A percentile compares a stretch with the other conserved stretches of the same genome.
Conservation (phyloP, 768 basidiomycete species). For the Phanerochaete sordida region DNA sequence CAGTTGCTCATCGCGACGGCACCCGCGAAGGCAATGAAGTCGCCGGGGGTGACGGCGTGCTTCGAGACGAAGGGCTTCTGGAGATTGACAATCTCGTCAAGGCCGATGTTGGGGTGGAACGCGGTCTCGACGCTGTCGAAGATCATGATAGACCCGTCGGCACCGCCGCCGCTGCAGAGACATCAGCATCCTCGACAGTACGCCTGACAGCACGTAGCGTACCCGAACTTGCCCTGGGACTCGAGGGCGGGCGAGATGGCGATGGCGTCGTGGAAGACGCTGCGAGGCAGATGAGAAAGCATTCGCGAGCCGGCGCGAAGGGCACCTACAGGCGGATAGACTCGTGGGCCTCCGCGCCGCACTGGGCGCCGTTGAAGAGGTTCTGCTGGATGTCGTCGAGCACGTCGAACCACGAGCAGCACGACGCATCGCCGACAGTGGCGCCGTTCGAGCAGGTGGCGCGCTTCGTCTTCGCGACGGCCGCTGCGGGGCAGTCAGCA, state of each 20-base stretch:
- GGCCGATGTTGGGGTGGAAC: slow-evolving; percentile 41
- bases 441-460: slow-evolving; percentile 28
- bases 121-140: slow-evolving; percentile 40
- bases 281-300: background rate
- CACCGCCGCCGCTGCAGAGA: slow-evolving; percentile 24
- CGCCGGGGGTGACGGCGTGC: slow-evolving; percentile 38
- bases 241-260: slow-evolving; percentile 6
- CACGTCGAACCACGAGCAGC: slow-evolving; percentile 28
- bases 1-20: slow-evolving; percentile 43
- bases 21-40: slow-evolving; percentile 47
- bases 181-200: no score
- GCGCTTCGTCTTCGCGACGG: slow-evolving; percentile 6
- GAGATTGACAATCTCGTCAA: slow-evolving; percentile 28
- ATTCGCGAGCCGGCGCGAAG: background rate
- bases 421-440: slow-evolving; percentile 24
- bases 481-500: background rate
- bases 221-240: slow-evolving; percentile 2
- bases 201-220: background rate
- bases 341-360: slow-evolving; percentile 27
- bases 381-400: slow-evolving; percentile 26
- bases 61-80: slow-evolving; percentile 33
- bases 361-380: slow-evolving; percentile 25
- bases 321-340: slow-evolving; percentile 16
- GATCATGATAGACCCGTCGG: slow-evolving; percentile 47
- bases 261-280: slow-evolving; percentile 24